Conservation (phyloP, 2,329 filamentous ascomycete species). For the Diaporthe aspalathi region DNA sequence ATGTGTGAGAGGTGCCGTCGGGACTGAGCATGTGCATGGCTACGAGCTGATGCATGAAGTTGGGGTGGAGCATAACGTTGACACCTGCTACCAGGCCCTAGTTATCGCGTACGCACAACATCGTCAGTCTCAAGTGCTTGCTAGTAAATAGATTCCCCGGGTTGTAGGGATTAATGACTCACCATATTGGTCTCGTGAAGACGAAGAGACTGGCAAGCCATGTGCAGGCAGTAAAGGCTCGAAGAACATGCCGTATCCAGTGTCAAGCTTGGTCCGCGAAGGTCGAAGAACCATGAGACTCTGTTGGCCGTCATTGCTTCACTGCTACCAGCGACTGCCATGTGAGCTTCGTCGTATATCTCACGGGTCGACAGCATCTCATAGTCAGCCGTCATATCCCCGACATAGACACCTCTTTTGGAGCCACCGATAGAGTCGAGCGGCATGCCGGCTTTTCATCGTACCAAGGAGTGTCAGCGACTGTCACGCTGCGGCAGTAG, state of each 20-base stretch:
- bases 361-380: neutral
- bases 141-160: neutral
- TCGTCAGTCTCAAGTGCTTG: neutral
- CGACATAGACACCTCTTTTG: constrained; percentile 42
- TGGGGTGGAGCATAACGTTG: constrained; percentile 51
- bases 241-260: constrained; percentile 54
- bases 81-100: constrained; percentile 49
- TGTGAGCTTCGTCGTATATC: constrained; percentile 40
- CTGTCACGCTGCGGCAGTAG: neutral
- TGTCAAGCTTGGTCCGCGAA: constrained; percentile 51
- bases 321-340: constrained; percentile 48
- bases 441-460: constrained; percentile 13
- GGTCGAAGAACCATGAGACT: constrained; percentile 54
- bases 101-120: too few relatives aligned
- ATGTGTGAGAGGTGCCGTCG: constrained; percentile 49
- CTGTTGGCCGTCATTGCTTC: constrained; percentile 48
- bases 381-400: constrained; percentile 44
- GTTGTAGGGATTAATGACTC: neutral
- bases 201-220: constrained; percentile 26
- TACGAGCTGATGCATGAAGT: constrained; percentile 46
- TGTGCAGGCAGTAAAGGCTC: constrained; percentile 23
- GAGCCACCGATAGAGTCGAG: neutral
- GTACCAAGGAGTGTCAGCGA: too few relatives aligned
- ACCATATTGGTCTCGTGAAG: constrained; percentile 40
- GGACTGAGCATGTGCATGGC: constrained; percentile 52